Base-by-base conservation (phyloP, 768 basidiomycete genomes). In the Kwoniella pini region DNA sequence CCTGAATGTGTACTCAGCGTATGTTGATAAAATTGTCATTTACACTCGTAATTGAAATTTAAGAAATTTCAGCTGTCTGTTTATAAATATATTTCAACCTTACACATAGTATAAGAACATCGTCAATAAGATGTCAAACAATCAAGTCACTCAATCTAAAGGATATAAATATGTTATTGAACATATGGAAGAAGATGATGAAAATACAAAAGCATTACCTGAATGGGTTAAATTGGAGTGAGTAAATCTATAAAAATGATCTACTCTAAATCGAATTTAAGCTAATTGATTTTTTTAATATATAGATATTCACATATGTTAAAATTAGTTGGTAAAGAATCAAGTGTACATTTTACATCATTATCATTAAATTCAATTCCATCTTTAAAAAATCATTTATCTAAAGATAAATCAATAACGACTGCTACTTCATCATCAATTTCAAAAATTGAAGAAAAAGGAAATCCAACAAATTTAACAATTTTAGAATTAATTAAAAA, bases 201-300 rank as follows among this genome's bases (percentile, higher is more conserved):
- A 93, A 61, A 82, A 84, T 0, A 81, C 85, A 0, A 85, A 83
- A 66, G 82, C 88, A 2, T 71, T 82, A 26, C 81, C 82, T 3
- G 79, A 80, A 59, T 98, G 95, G 95, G 94, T 97, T 30, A 85
- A 88, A 68, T 84, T 97, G 46, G 95, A 97, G 82, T 97, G 83
- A 70, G 91, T 89, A 58, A 36, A 36, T 36, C 33, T 36, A 36
- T 7, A 36, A 36, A 15, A 7, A 36, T 7, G 7, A 36, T 15
- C 33, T 7, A 36, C 33, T 36, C 33, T 36, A 36, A 36, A 15
- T 36, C 15, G 15, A n/a, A 2, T 5, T 39, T 6, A 1, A 30
- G 38, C 54, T 54, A 26, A 54, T 19, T 39, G n/a, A 12, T 26
- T 1, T 17, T 42, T 10, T 30, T 46, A 27, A 26, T 57, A 10